Base-by-base conservation (phyloP, 768 basidiomycete species). In the Pisolithus orientalis region DNA sequence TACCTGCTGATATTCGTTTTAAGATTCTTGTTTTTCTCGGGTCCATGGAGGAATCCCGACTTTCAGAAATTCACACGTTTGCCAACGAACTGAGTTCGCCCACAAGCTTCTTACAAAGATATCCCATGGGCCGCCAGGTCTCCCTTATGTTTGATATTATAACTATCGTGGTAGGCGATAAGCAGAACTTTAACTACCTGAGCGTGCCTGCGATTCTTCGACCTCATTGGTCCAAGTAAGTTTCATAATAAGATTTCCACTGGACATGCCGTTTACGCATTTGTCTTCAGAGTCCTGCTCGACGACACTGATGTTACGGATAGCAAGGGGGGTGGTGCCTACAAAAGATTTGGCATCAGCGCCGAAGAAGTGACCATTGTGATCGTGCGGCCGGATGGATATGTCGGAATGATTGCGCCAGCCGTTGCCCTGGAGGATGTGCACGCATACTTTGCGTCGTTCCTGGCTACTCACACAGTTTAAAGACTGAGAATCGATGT, bases 401-500 rank as follows among this genome's bases (percentile, higher is more conserved):
- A 72, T 50, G 65, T 74, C 2, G 73, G 73, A 14, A 61, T 63
- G 40, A 51, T 75, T 27, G 63, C 59, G n/a, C 64, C 68, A 11
- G 62, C 68, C 21, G 56, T 43, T 17, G 58, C 52, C 14, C 10
- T 62, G 39, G 49, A 40, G 5, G 71, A 73, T n/a, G 44, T 87
- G 43, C 66, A 73, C 31, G 21, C 24, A 1, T 86, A 85, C 59
- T 80, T 87, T 38, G 59, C 62, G 1, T 60, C 62, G 1, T 83
- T 85, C 59, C 65, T 77, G 62, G 51, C 62, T 24, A 37, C 65
- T 48, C 47, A 13, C 13, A 14, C n/a, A 16, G 29, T 11, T 11
- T 27, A 37, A 27, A 2, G 14, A 34, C 3, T 5, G 13, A 5
- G 11, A 34, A 34, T 34, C 14, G 34, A 34, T 14, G 13, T 34